Conservation (phyloP, 2,329 filamentous ascomycete species). For the Aureobasidium zeae region DNA sequence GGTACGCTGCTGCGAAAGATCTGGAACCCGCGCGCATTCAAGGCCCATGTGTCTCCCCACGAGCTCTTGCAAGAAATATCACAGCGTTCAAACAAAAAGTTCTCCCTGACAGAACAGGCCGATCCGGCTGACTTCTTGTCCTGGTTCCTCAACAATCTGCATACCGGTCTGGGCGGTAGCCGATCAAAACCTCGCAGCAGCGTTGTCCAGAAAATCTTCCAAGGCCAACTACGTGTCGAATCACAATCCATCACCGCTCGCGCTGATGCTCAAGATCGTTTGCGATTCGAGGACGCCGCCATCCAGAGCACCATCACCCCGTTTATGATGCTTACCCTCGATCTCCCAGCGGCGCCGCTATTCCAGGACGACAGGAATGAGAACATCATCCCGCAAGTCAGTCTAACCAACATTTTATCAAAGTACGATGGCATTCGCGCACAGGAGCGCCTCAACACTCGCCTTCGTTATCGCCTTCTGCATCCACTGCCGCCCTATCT, state of each 20-base stretch:
- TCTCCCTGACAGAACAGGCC: conserved; percentile 80
- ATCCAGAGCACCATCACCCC: conserved; percentile 69
- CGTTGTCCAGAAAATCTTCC: conserved; percentile 87
- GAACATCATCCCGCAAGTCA: conserved; percentile 92
- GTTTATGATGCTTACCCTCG: conserved; percentile 86
- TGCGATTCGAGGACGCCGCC: conserved; percentile 87
- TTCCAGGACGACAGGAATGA: conserved; percentile 92
- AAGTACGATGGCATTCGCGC: conserved; percentile 88
- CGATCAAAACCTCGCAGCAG: conserved; percentile 76
- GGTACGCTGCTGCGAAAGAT: conserved; percentile 90
- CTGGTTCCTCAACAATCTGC: conserved; percentile 95
- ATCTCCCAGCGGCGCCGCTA: conserved; percentile 81
- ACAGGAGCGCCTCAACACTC: conserved; percentile 80
- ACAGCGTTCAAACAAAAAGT: conserved; percentile 81
- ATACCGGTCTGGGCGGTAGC: conserved; percentile 81
- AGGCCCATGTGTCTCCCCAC: conserved; percentile 92
- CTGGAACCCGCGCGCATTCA: conserved; percentile 96
- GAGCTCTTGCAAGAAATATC: conserved; percentile 94
- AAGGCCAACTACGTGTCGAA: conserved; percentile 84
- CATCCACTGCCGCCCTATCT: conserved; percentile 88
- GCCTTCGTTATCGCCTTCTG: conserved; percentile 78
- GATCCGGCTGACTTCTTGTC: conserved; percentile 94
- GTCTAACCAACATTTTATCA: conserved; percentile 69
- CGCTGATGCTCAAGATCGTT: conserved; percentile 73
- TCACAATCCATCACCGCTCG: conserved; percentile 89